A percentile compares a stretch with the other conserved stretches of the same genome.
These are phyloP conservation scores for Kuraishia ogatae DNA, from an alignment of 805 yeast species.

Conservation along the genomic window DNA sequence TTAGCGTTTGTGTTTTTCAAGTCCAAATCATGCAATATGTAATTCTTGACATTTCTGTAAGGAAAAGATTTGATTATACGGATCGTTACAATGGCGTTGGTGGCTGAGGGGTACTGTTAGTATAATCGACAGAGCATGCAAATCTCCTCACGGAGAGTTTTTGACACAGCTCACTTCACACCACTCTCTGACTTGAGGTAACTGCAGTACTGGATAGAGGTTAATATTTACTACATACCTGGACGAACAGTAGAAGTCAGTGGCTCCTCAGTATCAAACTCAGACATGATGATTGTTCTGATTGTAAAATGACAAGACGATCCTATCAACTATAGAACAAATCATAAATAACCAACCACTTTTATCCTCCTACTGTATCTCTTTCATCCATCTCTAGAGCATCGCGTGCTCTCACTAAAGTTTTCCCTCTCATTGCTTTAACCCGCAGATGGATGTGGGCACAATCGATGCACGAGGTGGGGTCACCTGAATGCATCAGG, in stretches of 20 bases:
- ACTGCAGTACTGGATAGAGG: too few relatives aligned
- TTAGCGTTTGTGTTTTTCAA: conserved; percentile 59
- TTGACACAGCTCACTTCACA: too few relatives aligned
- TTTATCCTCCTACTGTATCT: background rate
- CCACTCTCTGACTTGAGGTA: too few relatives aligned
- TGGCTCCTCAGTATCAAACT: conserved; percentile 53
- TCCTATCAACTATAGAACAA: background rate
- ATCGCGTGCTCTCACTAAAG: background rate
- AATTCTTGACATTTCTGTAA: conserved; percentile 77
- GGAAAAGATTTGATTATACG: conserved; percentile 89
- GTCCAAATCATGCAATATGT: conserved; percentile 62
- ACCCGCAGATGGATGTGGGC: background rate
- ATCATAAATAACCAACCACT: background rate
- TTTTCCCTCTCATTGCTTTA: background rate
- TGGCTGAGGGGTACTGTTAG: conserved; percentile 18
- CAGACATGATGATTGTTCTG: conserved; percentile 8
- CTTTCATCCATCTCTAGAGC: background rate
- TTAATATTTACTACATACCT: conserved; percentile 19
- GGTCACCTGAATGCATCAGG: background rate
- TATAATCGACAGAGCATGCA: too few relatives aligned
- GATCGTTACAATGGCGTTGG: conserved; percentile 72
- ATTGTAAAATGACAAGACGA: too few relatives aligned
- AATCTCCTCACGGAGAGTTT: too few relatives aligned
- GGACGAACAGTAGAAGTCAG: conserved; percentile 75
- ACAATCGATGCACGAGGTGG: background rate